A percentile compares a stretch with the other conserved stretches of the same genome.
phyloP scores from a whole-genome alignment of 1,284 basidiomycete species.

The Ganoderma sinense region DNA sequence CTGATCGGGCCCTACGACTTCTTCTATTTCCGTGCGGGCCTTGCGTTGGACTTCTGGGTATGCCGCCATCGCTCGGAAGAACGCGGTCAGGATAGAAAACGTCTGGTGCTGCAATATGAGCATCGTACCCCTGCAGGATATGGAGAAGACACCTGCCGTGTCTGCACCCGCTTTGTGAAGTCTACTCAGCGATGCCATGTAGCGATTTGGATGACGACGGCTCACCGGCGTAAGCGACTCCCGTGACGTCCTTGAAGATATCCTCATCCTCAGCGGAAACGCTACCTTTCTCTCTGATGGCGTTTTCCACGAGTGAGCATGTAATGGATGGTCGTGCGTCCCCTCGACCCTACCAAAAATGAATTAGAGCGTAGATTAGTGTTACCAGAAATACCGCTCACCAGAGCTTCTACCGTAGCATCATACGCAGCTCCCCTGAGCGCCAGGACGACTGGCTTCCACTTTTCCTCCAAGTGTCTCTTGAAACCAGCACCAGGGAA shows the following conservation, averaged over 20 bases:
- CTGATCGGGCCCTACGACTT: constrained; percentile 18
- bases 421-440: constrained; percentile 14
- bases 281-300: constrained; percentile 1
- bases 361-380: background rate
- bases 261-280: constrained; percentile 13
- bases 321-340: constrained; percentile 7
- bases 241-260: constrained; percentile 18
- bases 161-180: constrained; percentile 1
- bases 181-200: background rate
- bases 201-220: no score
- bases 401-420: constrained; percentile 3
- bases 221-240: constrained; percentile 20
- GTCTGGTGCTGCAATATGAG: constrained; percentile 25
- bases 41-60: constrained; percentile 30
- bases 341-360: constrained; percentile 3
- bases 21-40: constrained; percentile 24
- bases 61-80: constrained; percentile 35
- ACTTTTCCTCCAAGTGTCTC: constrained; percentile 3
- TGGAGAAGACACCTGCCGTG: background rate
- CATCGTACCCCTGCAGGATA: no score
- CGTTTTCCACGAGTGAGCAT: constrained; percentile 7
- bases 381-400: background rate
- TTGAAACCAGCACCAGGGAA: constrained; percentile 23
- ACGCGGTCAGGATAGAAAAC: constrained; percentile 28
- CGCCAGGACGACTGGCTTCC: constrained; percentile 1